Evolutionary conservation across 345 rosid species (phyloP).

Genomic region (Geranium brycei): DNA sequence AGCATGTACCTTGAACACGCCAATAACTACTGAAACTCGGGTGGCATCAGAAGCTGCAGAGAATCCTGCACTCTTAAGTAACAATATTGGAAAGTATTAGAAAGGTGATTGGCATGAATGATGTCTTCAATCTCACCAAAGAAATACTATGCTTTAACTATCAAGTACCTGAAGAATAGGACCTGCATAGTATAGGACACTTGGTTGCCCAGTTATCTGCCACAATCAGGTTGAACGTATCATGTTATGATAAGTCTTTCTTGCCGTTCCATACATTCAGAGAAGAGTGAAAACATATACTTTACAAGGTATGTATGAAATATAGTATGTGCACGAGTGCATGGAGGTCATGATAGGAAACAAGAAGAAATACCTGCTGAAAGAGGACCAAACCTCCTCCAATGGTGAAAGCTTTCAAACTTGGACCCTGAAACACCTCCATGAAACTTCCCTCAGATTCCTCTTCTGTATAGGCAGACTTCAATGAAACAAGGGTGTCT

Average conservation of each 20-base stretch:
- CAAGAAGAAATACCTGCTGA: conserved; percentile 56
- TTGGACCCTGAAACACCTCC: conserved; percentile 82
- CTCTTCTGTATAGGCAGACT: conserved; percentile 48
- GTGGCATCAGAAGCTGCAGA: conserved; percentile 98
- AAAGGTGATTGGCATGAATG: conserved; percentile 1
- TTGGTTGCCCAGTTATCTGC: conserved; percentile 98
- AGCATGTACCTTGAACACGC: conserved; percentile 61
- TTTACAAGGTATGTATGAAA: no score
- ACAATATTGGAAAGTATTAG: conserved; percentile 9
- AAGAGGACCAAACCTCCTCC: conserved; percentile 94
- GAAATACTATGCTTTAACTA: conserved; percentile 1
- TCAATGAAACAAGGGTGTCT: conserved; percentile 49
- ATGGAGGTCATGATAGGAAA: conserved; percentile 1
- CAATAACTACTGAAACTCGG: conserved; percentile 77
- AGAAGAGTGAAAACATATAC: no score
- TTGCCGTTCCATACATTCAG: no score
- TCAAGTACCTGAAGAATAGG: conserved; percentile 78
- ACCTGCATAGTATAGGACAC: conserved; percentile 91
- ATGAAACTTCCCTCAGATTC: conserved; percentile 59
- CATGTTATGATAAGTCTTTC: background rate
- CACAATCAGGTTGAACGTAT: conserved; percentile 8
- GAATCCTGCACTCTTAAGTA: conserved; percentile 77
- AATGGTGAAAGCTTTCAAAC: conserved; percentile 81
- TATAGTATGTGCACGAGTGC: background rate
- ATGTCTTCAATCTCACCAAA: conserved; percentile 1